Evolutionary conservation across 2,329 filamentous ascomycete genomes (phyloP).

Genomic region (Cladosporium sp.): DNA sequence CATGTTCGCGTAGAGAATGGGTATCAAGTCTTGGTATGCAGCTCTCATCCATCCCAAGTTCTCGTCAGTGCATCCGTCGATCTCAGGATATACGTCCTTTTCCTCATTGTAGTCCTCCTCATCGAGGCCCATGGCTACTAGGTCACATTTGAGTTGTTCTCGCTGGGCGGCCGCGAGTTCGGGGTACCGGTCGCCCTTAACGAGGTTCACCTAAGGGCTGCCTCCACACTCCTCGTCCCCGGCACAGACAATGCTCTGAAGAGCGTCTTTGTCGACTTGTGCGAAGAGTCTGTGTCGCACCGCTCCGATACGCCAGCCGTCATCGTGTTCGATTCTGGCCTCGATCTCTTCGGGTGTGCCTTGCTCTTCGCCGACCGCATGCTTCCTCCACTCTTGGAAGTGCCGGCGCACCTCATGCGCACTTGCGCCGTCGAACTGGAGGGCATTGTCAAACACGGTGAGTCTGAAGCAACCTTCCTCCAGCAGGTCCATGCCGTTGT

Average conservation of each 20-base stretch:
- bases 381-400: neutral
- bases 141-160: neutral
- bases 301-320: neutral
- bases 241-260: neutral
- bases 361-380: neutral
- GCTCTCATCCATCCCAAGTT: neutral
- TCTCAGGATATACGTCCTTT: neutral
- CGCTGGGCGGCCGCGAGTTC: neutral
- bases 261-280: neutral
- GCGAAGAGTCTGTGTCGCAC: neutral
- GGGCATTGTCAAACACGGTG: neutral
- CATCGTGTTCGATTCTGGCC: neutral
- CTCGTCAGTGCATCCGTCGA: neutral
- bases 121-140: neutral
- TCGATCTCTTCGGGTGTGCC: neutral
- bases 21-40: neutral
- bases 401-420: neutral
- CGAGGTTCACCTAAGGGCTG: neutral
- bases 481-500: neutral
- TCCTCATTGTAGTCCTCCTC: neutral
- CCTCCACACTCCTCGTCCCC: neutral
- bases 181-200: neutral
- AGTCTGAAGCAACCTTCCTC: neutral
- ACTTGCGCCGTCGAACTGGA: neutral
- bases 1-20: neutral